phyloP scores from a whole-genome alignment of 208 protist species.

The Leishmania lainsoni region DNA sequence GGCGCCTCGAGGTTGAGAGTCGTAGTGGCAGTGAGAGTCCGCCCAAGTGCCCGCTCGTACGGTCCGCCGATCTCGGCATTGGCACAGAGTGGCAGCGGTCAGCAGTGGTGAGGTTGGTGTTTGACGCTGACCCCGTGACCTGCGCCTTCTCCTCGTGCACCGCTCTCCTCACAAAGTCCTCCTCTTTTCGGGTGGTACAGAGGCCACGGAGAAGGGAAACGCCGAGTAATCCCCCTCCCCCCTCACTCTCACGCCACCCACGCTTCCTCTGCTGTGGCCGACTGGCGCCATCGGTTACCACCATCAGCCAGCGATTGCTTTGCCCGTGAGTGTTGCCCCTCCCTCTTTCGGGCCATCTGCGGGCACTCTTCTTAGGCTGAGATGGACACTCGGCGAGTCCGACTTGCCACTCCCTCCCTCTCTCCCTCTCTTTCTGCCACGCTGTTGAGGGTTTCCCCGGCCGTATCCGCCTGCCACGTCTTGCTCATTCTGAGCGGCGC shows the following conservation, averaged over 20 bases:
- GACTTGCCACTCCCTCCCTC: too few relatives aligned
- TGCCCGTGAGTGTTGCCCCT: neutral
- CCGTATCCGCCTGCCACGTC: too few relatives aligned
- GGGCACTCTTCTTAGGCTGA: too few relatives aligned
- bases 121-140: too few relatives aligned
- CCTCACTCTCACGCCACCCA: neutral
- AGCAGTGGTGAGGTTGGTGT: neutral
- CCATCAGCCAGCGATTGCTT: neutral
- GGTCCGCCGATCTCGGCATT: neutral
- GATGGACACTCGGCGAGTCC: too few relatives aligned
- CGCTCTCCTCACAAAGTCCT: neutral
- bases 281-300: neutral
- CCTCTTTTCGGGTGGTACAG: too few relatives aligned
- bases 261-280: neutral
- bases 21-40: constrained; percentile 6
- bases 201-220: too few relatives aligned
- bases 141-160: too few relatives aligned
- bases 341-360: neutral
- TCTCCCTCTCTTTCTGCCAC: too few relatives aligned
- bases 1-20: neutral
- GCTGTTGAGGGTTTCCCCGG: too few relatives aligned
- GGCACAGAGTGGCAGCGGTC: neutral
- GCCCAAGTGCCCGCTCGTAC: neutral
- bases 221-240: too few relatives aligned
- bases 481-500: too few relatives aligned